These are phyloP conservation scores for Colletotrichum cereale DNA, from an alignment of 2,329 filamentous ascomycete species.

Conservation along the genomic window DNA sequence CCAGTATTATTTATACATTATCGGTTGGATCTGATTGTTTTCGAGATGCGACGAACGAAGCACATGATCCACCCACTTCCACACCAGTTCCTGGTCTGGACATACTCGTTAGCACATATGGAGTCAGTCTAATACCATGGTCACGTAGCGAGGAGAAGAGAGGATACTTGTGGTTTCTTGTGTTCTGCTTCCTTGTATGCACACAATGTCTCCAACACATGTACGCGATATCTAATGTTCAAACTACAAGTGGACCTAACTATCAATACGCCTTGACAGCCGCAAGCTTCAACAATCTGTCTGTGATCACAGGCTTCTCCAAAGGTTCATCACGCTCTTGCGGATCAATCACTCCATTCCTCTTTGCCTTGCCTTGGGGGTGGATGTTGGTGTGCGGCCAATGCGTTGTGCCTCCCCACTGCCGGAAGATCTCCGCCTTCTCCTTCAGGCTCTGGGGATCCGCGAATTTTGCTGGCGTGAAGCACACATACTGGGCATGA, in stretches of 20 bases:
- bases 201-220: not conserved
- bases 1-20: no score
- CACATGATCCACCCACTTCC: not conserved
- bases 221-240: no score
- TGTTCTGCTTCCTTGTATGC: not conserved
- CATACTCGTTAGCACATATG: not conserved
- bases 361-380: conserved; percentile 40
- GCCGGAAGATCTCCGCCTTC: conserved; percentile 43
- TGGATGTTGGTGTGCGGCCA: conserved; percentile 55
- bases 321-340: conserved; percentile 49
- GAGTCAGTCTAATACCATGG: not conserved
- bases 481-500: conserved; percentile 52
- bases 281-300: conserved; percentile 47
- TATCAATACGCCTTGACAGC: conserved; percentile 41
- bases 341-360: conserved; percentile 44
- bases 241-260: not conserved
- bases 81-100: not conserved
- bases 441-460: conserved; percentile 44
- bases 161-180: not conserved
- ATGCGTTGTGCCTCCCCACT: conserved; percentile 46
- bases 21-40: no score
- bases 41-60: no score
- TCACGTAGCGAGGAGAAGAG: not conserved
- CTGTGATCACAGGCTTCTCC: conserved; percentile 45
- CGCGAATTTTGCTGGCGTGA: conserved; percentile 52